These are phyloP conservation scores for Thecaphora frezii DNA, from an alignment of 1,284 basidiomycete species.

Conservation along the genomic window DNA sequence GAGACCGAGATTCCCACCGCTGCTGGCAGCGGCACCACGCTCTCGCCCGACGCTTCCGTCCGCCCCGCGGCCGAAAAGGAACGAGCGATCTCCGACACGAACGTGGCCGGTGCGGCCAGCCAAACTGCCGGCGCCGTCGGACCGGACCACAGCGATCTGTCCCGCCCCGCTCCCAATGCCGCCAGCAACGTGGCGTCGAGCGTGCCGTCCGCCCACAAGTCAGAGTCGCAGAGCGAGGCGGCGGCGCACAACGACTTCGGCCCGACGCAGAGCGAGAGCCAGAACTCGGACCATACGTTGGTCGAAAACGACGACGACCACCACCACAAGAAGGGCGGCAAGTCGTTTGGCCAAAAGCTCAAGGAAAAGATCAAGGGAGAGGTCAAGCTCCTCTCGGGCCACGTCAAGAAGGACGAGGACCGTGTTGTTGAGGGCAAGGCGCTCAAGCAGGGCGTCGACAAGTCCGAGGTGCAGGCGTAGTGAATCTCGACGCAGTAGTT, in stretches of 20 bases:
- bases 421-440: constrained; percentile 14
- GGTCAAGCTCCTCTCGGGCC: constrained; percentile 25
- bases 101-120: too few species aligned
- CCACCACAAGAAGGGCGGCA: neutral
- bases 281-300: neutral
- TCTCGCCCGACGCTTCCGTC: constrained; percentile 25
- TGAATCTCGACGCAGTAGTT: too few species aligned
- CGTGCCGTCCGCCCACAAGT: constrained; percentile 9
- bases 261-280: neutral
- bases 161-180: constrained; percentile 19
- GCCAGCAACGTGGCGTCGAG: constrained; percentile 5
- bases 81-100: neutral
- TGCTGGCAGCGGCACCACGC: constrained; percentile 31
- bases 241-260: neutral
- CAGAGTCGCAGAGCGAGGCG: constrained; percentile 1
- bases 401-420: constrained; percentile 19
- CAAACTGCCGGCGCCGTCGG: constrained; percentile 15
- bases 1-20: constrained; percentile 33
- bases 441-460: constrained; percentile 16
- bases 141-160: constrained; percentile 21
- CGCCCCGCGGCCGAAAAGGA: constrained; percentile 8
- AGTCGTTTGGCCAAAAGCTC: constrained; percentile 8
- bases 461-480: constrained; percentile 1
- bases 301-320: constrained; percentile 1
- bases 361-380: constrained; percentile 29